Evolutionary conservation across 768 basidiomycete genomes (phyloP).

Genomic region (Crassisporium funariophilum): DNA sequence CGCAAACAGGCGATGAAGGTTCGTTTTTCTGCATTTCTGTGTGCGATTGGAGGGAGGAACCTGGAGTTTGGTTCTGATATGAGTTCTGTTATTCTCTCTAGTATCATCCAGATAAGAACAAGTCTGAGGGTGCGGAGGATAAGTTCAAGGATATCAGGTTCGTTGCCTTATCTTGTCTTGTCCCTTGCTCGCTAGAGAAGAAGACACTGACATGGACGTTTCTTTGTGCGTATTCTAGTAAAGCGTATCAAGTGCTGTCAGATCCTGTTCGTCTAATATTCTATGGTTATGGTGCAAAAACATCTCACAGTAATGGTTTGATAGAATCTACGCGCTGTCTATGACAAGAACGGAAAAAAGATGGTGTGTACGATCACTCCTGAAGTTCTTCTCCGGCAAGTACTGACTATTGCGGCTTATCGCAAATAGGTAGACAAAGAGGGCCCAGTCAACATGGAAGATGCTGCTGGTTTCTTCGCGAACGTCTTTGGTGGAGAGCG

Average conservation of each 20-base stretch:
- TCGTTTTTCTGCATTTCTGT: slow-evolving; percentile 22
- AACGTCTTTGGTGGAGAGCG: slow-evolving; percentile 95
- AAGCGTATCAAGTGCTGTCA: slow-evolving; percentile 93
- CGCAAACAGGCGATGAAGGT: slow-evolving; percentile 94
- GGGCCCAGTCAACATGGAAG: slow-evolving; percentile 78
- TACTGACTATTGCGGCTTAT: not conserved
- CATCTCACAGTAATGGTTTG: slow-evolving; percentile 5
- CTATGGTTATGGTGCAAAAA: slow-evolving; percentile 43
- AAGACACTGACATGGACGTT: slow-evolving; percentile 2
- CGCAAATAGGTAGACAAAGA: slow-evolving; percentile 67
- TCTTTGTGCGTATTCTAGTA: slow-evolving; percentile 45
- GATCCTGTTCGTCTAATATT: slow-evolving; percentile 54
- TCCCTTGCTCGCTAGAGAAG: too few relatives aligned
- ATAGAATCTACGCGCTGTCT: slow-evolving; percentile 83
- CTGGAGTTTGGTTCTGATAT: slow-evolving; percentile 5
- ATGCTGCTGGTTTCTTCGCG: slow-evolving; percentile 93
- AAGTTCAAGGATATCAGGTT: slow-evolving; percentile 97
- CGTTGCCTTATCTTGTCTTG: slow-evolving; percentile 13
- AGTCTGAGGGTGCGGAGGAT: slow-evolving; percentile 88
- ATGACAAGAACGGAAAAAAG: slow-evolving; percentile 93
- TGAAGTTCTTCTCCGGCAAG: not conserved
- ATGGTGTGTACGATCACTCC: slow-evolving; percentile 52
- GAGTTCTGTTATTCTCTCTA: slow-evolving; percentile 28
- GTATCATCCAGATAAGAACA: slow-evolving; percentile 97
- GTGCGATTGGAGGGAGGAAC: too few relatives aligned